Conservation (phyloP, 2,329 filamentous ascomycete genomes). For the Fusarium brevicatenulatum region DNA sequence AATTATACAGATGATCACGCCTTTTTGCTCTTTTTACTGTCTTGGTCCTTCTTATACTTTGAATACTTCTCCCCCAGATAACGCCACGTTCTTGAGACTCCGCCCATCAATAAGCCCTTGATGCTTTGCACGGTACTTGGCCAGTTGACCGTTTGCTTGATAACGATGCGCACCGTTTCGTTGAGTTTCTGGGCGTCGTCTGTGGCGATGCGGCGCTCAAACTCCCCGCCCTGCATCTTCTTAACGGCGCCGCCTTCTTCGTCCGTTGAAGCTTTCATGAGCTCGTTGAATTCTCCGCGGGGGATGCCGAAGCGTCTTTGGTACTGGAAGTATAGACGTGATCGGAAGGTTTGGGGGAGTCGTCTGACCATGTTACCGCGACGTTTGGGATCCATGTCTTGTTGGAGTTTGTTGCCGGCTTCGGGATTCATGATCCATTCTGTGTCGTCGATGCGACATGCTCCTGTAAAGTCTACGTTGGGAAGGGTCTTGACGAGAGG, state of each 20-base stretch:
- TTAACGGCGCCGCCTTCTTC: conserved; percentile 75
- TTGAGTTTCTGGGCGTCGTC: conserved; percentile 74
- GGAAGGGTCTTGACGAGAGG: conserved; percentile 90
- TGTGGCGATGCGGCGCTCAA: conserved; percentile 84
- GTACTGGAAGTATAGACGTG: conserved; percentile 93
- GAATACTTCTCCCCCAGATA: conserved; percentile 86
- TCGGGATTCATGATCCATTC: conserved; percentile 56
- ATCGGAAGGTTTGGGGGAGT: conserved; percentile 85
- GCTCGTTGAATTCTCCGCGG: conserved; percentile 81
- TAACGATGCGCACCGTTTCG: conserved; percentile 76
- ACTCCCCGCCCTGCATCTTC: conserved; percentile 80
- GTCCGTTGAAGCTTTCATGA: conserved; percentile 81
- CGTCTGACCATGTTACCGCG: conserved; percentile 97
- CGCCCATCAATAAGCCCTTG: conserved; percentile 85
- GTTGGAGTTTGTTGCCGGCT: conserved; percentile 75
- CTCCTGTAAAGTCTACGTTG: conserved; percentile 81
- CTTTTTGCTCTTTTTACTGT: conserved; percentile 40
- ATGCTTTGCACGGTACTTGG: conserved; percentile 88
- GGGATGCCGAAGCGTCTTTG: conserved; percentile 91
- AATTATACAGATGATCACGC: conserved; percentile 7
- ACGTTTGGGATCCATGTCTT: conserved; percentile 92
- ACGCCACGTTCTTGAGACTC: conserved; percentile 72
- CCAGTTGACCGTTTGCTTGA: conserved; percentile 91
- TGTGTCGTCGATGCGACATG: conserved; percentile 53
- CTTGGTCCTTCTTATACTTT: conserved; percentile 66